Evolutionary conservation across 2,329 filamentous ascomycete genomes (phyloP).

Genomic region (Iodosphaeria phyllophila): DNA sequence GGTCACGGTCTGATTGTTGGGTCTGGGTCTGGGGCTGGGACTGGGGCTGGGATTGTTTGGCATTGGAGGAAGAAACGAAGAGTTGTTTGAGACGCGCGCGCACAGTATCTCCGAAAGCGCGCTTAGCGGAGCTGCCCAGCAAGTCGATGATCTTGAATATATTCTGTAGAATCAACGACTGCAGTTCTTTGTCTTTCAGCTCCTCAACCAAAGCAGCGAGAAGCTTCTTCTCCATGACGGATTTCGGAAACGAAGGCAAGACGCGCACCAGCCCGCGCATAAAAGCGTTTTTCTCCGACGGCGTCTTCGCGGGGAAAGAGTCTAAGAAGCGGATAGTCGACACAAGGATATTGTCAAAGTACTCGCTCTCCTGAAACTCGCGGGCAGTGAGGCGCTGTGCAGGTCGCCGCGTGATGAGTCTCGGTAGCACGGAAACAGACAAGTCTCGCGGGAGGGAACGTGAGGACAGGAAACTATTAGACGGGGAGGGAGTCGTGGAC

Average conservation of each 20-base stretch:
- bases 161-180: slow-evolving; percentile 75
- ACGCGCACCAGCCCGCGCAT: slow-evolving; percentile 77
- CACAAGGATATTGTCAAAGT: slow-evolving; percentile 92
- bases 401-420: slow-evolving; percentile 71
- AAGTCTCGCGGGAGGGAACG: slow-evolving; percentile 67
- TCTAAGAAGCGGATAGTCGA: slow-evolving; percentile 94
- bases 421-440: slow-evolving; percentile 55
- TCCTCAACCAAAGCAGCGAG: slow-evolving; percentile 80
- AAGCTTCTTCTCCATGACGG: slow-evolving; percentile 88
- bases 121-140: slow-evolving; percentile 57
- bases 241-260: slow-evolving; percentile 77
- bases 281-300: slow-evolving; percentile 80
- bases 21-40: too few species aligned
- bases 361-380: slow-evolving; percentile 88
- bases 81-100: slow-evolving; percentile 72
- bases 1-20: slow-evolving; percentile 80
- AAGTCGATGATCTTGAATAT: slow-evolving; percentile 76
- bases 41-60: slow-evolving; percentile 33
- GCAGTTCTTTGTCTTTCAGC: slow-evolving; percentile 75
- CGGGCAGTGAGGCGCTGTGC: slow-evolving; percentile 73
- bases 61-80: slow-evolving; percentile 49
- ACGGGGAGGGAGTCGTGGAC: slow-evolving; percentile 56
- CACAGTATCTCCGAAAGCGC: slow-evolving; percentile 69
- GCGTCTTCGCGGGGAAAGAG: slow-evolving; percentile 74
- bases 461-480: slow-evolving; percentile 72